Evolutionary conservation across 1,284 basidiomycete species (phyloP).

Genomic region (Hemileia vastatrix): DNA sequence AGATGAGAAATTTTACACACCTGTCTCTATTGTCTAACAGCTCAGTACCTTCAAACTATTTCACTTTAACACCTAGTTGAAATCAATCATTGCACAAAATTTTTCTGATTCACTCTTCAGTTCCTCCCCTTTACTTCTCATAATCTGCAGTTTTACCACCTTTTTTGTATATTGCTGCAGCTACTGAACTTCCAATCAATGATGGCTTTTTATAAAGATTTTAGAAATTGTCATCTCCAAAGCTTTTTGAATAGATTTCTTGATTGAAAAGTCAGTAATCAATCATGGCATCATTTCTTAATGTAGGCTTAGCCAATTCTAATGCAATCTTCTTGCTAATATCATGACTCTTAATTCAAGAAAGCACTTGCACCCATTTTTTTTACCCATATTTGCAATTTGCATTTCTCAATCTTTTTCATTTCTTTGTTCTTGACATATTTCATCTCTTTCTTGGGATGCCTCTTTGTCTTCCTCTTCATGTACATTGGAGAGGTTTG

Average conservation of each 20-base stretch:
- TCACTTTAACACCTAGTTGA: slow-evolving; percentile 65
- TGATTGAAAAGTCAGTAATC: slow-evolving; percentile 96
- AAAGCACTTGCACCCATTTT: slow-evolving; percentile 86
- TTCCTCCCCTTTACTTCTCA: slow-evolving; percentile 82
- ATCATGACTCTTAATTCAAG: slow-evolving; percentile 90
- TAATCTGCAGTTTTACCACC: slow-evolving; percentile 55
- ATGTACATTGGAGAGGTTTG: too few species aligned
- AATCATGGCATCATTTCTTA: slow-evolving; percentile 90
- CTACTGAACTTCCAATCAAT: slow-evolving; percentile 90
- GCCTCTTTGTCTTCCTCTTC: slow-evolving; percentile 68
- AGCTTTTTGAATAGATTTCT: slow-evolving; percentile 67
- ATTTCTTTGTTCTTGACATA: slow-evolving; percentile 80
- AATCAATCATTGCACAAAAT: slow-evolving; percentile 91
- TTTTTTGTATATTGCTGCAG: slow-evolving; percentile 94
- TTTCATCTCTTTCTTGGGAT: slow-evolving; percentile 71
- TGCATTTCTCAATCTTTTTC: slow-evolving; percentile 95
- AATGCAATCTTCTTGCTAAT: slow-evolving; percentile 98
- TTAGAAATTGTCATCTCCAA: slow-evolving; percentile 87
- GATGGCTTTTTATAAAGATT: slow-evolving; percentile 88
- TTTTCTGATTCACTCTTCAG: slow-evolving; percentile 80
- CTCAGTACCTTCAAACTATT: slow-evolving; percentile 75
- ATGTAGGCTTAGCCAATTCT: slow-evolving; percentile 88
- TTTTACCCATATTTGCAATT: slow-evolving; percentile 98
- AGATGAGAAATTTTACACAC: slow-evolving; percentile 24
- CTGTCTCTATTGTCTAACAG: slow-evolving; percentile 61